phyloP scores from a whole-genome alignment of 2,329 filamentous ascomycete species.

The Madurella fahalii region DNA sequence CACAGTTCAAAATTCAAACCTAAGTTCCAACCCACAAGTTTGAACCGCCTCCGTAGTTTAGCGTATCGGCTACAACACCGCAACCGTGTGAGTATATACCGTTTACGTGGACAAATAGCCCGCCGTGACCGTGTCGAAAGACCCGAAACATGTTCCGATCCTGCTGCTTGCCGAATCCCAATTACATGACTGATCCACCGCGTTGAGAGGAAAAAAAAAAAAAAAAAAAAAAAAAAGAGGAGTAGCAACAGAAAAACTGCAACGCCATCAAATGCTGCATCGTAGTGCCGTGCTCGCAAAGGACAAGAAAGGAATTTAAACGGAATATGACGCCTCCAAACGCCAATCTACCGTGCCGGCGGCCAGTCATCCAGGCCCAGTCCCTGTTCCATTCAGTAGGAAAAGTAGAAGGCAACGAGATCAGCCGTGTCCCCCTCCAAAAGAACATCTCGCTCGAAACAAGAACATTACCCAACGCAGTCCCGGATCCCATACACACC shows the following conservation, averaged over 20 bases:
- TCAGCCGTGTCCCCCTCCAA: too few relatives aligned
- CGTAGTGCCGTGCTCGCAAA: background rate
- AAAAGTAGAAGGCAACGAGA: background rate
- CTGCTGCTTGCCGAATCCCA: background rate
- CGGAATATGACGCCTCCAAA: background rate
- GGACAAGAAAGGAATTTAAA: background rate
- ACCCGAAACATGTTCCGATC: too few relatives aligned
- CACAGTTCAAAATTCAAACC: too few relatives aligned
- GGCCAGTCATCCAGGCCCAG: background rate
- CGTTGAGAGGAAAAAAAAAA: background rate
- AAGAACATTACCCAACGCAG: too few relatives aligned
- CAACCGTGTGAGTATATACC: too few relatives aligned
- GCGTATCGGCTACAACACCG: too few relatives aligned
- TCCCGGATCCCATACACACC: too few relatives aligned
- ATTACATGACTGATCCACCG: background rate
- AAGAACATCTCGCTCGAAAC: too few relatives aligned
- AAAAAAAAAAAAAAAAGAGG: background rate
- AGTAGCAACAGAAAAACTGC: background rate
- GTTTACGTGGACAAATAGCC: too few relatives aligned
- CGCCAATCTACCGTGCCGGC: background rate
- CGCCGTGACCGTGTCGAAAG: too few relatives aligned
- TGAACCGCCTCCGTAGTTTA: too few relatives aligned
- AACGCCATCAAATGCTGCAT: constrained; percentile 1
- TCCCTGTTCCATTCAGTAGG: background rate
- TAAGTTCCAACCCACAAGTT: too few relatives aligned